Percentiles rank a stretch among this genome's conserved stretches.
Conservation (phyloP, 257 asterid genomes). For the Solanum pennellii region DNA sequence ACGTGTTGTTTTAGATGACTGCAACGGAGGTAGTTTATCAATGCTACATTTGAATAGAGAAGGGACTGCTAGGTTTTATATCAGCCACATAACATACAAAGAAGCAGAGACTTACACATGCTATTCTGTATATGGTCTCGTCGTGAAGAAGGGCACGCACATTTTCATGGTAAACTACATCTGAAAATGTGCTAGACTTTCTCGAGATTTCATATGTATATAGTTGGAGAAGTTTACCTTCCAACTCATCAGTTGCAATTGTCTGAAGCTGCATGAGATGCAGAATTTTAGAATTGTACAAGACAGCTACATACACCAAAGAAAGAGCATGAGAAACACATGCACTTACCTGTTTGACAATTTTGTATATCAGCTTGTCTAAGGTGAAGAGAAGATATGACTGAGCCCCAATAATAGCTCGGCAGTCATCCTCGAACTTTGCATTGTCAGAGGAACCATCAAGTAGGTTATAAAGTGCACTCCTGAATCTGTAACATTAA, state of each 20-base stretch:
- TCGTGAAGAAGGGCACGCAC: slow-evolving; percentile 58
- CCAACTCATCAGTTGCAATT: slow-evolving; percentile 62
- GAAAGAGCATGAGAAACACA: neutral
- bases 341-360: slow-evolving; percentile 66
- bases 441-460: slow-evolving; percentile 79
- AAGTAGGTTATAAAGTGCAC: slow-evolving; percentile 62
- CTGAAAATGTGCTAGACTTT: slow-evolving; percentile 37
- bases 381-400: slow-evolving; percentile 78
- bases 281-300: neutral
- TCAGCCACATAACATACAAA: neutral
- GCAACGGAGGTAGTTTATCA: slow-evolving; percentile 14
- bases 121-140: slow-evolving; percentile 70
- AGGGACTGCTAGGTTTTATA: neutral
- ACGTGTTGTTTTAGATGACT: slow-evolving; percentile 42
- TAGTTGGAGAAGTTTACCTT: slow-evolving; percentile 65
- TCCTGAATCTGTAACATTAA: slow-evolving; percentile 55
- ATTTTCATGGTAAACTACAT: slow-evolving; percentile 61
- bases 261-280: slow-evolving; percentile 8
- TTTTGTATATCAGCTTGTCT: slow-evolving; percentile 88
- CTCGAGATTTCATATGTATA: slow-evolving; percentile 73
- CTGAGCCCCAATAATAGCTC: slow-evolving; percentile 82
- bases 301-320: neutral
- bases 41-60: neutral
- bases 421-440: slow-evolving; percentile 94
- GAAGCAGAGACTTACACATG: slow-evolving; percentile 46